Evolutionary conservation across 1,139 yeast genomes (phyloP), one percentile per base, ranked within the genome.

Genomic region (Pichia sp.): DNA sequence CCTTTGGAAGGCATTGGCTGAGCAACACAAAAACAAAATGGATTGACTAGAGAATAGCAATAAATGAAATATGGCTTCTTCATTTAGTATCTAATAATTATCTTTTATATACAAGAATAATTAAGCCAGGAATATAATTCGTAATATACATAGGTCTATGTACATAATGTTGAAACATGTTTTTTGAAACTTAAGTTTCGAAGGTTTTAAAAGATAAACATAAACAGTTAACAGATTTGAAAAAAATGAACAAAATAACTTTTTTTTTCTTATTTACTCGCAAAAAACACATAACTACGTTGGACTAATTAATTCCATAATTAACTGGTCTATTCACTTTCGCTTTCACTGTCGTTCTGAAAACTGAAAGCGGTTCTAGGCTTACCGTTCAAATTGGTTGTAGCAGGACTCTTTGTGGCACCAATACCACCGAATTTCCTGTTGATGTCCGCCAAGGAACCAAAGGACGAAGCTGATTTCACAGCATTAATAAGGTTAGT

Each of bases 1-100:
- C 10, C 69, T 73, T 8, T 71, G 70, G 59, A 61, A 56, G 5
- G 67, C 62, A 3, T 53, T 71, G 16, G 59, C 63, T 19, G 23
- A 19, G 23, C 23, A 19, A 41, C 56, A 56, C 23, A 61, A 60
- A 41, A 19, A 51, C 4, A 47, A 47, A 11, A 23, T n/a, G 10
- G 54, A 45, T 34, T 54, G 40, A 45, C 2, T 19, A 19, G 23
- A 19, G 23, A 19, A 3, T 19, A 3, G 23, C 23, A 19, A 19
- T 3, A 19, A 19, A 19, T 3, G 23, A 19, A 19, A 19, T 19
- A 2, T 19, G 3, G 23, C 23, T 19, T 19, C 23, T 19, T 3
- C 23, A 19, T 19, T 19, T 11, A 31, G 34, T 8, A 31, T 31
- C 4, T 5, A 31, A 8, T 31, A 31, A 31, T 5, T 31, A 31